These are phyloP conservation scores for Pichia ethanolica DNA, from an alignment of 805 yeast genomes.

Conservation along the genomic window DNA sequence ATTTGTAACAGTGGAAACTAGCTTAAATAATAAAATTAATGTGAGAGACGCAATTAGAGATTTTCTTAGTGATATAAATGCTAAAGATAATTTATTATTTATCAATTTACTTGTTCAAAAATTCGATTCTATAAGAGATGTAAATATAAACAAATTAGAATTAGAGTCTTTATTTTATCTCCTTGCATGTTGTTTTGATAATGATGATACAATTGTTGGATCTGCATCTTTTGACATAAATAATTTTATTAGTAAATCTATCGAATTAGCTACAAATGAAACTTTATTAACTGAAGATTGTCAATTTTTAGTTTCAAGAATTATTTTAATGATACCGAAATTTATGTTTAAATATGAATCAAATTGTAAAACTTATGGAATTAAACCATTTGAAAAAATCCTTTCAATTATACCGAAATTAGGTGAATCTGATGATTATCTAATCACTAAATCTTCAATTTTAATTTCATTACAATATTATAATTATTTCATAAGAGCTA, in stretches of 20 bases:
- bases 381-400: slow-evolving; percentile 20
- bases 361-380: slow-evolving; percentile 18
- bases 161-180: slow-evolving; percentile 37
- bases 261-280: slow-evolving; percentile 10
- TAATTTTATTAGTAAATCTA: slow-evolving; percentile 12
- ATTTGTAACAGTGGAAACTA: slow-evolving; percentile 70
- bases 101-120: slow-evolving; percentile 18
- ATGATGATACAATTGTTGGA: slow-evolving; percentile 24
- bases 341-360: slow-evolving; percentile 46
- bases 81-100: slow-evolving; percentile 29
- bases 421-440: slow-evolving; percentile 17
- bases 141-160: slow-evolving; percentile 11
- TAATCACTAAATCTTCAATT: slow-evolving; percentile 23
- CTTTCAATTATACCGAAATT: slow-evolving; percentile 18
- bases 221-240: slow-evolving; percentile 20
- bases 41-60: slow-evolving; percentile 60
- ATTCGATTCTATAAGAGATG: slow-evolving; percentile 1
- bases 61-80: slow-evolving; percentile 43
- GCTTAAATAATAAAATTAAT: slow-evolving; percentile 45
- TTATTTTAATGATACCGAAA: slow-evolving; percentile 47
- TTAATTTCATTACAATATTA: slow-evolving; percentile 49
- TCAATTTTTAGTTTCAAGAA: slow-evolving; percentile 40
- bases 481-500: slow-evolving; percentile 23
- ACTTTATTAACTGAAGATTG: slow-evolving; percentile 16
- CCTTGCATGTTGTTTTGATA: slow-evolving; percentile 36